phyloP scores from a whole-genome alignment of 345 rosid species.

The Cardiospermum halicacabum region DNA sequence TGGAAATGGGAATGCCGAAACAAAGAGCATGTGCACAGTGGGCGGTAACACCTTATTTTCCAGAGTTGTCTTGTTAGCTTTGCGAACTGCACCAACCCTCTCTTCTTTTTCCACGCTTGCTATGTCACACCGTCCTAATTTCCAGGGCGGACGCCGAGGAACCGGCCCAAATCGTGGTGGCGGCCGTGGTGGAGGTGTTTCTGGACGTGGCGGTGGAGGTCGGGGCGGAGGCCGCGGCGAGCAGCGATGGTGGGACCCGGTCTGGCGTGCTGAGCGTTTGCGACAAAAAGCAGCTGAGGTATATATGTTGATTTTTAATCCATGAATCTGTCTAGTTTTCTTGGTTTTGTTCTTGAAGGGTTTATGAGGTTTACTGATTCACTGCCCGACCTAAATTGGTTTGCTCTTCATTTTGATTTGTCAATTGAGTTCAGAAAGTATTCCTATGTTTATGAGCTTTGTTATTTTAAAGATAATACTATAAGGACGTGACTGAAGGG shows the following conservation, averaged over 20 bases:
- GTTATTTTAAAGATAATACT: not conserved
- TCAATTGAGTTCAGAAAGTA: not conserved
- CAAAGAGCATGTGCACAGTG: too few species aligned
- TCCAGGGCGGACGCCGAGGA: conserved; percentile 52
- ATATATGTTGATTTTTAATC: not conserved
- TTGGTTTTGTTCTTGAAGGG: not conserved
- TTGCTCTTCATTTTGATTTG: not conserved
- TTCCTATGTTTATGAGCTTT: not conserved
- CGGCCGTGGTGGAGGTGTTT: conserved; percentile 42
- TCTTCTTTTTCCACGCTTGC: conserved; percentile 4
- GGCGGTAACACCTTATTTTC: too few species aligned
- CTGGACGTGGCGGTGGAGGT: conserved; percentile 32
- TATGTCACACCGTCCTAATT: conserved; percentile 65
- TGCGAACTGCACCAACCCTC: not conserved
- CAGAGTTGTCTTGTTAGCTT: not conserved
- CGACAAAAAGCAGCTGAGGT: conserved; percentile 75
- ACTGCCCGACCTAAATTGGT: not conserved
- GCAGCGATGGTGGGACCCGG: conserved; percentile 99
- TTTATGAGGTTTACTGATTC: not conserved
- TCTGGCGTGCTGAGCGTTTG: conserved; percentile 93
- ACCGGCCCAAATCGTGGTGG: conserved; percentile 34
- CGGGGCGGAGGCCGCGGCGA: conserved; percentile 71
- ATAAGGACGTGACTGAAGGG: not conserved
- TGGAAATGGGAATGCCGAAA: too few species aligned
- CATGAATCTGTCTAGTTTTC: not conserved